Conservation (phyloP, 129 eudicot species). For the Glebionis coronaria region DNA sequence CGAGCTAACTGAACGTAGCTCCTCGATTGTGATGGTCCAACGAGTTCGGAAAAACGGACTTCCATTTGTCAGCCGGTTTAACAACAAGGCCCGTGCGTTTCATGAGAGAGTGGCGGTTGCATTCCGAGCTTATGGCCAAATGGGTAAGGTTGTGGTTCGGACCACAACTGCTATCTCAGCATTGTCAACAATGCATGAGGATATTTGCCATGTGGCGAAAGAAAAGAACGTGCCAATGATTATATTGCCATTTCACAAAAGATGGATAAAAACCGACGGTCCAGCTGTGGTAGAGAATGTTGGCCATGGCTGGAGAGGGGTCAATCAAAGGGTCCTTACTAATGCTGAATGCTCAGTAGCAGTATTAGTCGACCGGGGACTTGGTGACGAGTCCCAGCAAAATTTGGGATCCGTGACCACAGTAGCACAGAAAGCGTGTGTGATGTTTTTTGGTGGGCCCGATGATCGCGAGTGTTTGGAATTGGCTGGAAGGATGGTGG, state of each 20-base stretch:
- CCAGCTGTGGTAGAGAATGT: constrained; percentile 51
- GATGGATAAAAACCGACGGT: constrained; percentile 52
- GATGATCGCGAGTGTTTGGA: constrained; percentile 74
- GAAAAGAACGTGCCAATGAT: constrained; percentile 60
- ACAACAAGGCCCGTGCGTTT: constrained; percentile 33
- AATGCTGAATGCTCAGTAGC: constrained; percentile 76
- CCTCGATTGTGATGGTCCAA: constrained; percentile 78
- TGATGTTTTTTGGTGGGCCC: constrained; percentile 80
- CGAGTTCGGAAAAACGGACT: constrained; percentile 61
- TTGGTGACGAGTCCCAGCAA: constrained; percentile 32
- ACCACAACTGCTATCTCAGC: constrained; percentile 67
- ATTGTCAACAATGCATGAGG: constrained; percentile 80
- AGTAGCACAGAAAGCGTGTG: constrained; percentile 43
- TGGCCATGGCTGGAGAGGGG: constrained; percentile 84
- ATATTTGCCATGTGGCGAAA: constrained; percentile 72
- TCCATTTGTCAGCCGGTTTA: constrained; percentile 52
- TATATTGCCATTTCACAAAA: constrained; percentile 73
- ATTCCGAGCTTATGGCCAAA: constrained; percentile 57
- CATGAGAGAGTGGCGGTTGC: constrained; percentile 62
- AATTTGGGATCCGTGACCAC: constrained; percentile 22
- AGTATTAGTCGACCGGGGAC: constrained; percentile 78
- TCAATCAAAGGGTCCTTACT: constrained; percentile 61
- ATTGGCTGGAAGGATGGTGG: constrained; percentile 74
- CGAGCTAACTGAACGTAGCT: constrained; percentile 78
- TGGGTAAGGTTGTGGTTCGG: constrained; percentile 62